Evolutionary conservation across 164 flowering plant genomes (phyloP).

Genomic region (Piper longum): DNA sequence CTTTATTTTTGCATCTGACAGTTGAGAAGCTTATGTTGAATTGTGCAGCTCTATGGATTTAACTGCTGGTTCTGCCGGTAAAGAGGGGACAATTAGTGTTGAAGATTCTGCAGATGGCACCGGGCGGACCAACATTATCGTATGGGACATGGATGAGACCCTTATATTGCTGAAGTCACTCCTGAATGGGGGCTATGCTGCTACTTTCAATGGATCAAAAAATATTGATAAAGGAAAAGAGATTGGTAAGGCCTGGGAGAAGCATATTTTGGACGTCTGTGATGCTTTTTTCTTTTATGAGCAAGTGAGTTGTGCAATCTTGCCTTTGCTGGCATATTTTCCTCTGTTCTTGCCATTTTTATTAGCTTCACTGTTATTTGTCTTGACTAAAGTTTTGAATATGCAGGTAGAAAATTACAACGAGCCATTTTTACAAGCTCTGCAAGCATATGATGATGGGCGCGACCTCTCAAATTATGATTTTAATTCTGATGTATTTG

Average conservation of each 20-base stretch:
- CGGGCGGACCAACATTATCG: conserved; percentile 30
- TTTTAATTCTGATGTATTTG: conserved; percentile 55
- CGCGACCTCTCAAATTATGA: conserved; percentile 64
- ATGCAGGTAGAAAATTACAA: conserved; percentile 74
- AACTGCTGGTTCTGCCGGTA: not conserved
- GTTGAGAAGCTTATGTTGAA: no score
- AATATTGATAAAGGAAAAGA: conserved; percentile 66
- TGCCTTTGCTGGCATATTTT: not conserved
- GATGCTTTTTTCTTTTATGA: conserved; percentile 76
- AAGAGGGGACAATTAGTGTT: conserved; percentile 7
- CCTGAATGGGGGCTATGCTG: conserved; percentile 70
- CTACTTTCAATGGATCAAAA: conserved; percentile 53
- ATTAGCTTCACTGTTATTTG: not conserved
- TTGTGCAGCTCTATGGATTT: no score
- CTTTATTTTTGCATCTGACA: no score
- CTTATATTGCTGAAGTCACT: conserved; percentile 79
- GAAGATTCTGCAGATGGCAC: conserved; percentile 18
- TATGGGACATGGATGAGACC: conserved; percentile 99
- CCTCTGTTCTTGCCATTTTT: not conserved
- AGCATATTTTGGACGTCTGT: conserved; percentile 48
- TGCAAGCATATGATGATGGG: conserved; percentile 71
- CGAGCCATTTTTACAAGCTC: conserved; percentile 53
- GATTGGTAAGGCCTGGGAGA: conserved; percentile 77
- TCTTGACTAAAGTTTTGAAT: not conserved
- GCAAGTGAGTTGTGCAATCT: conserved; percentile 30